Percentiles rank a stretch among this genome's conserved stretches.
Evolutionary conservation across 257 asterid species (phyloP).

Genomic region (Penstemon barbatus): DNA sequence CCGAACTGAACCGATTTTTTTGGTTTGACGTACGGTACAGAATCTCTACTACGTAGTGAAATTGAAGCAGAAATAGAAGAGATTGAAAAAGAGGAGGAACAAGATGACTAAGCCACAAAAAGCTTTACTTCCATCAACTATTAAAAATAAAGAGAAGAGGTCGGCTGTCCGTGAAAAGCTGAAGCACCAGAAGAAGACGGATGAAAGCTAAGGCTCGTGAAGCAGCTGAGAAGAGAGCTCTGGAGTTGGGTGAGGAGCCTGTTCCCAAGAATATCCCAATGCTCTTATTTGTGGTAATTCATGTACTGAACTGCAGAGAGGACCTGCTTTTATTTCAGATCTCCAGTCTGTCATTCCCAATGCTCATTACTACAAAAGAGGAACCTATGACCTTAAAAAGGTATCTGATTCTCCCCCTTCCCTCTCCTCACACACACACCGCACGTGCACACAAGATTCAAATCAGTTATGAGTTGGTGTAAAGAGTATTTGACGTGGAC

Average conservation of each 20-base stretch:
- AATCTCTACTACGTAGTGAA: too few relatives aligned
- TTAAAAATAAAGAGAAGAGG: constrained; percentile 85
- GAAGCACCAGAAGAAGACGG: constrained; percentile 77
- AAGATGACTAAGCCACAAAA: constrained; percentile 37
- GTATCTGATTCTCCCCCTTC: constrained; percentile 27
- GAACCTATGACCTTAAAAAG: constrained; percentile 93
- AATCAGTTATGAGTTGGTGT: constrained; percentile 5
- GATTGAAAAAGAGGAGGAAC: background rate
- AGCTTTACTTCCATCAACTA: constrained; percentile 61
- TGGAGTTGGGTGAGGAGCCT: constrained; percentile 95
- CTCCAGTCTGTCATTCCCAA: constrained; percentile 78
- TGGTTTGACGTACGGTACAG: too few relatives aligned
- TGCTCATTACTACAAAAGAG: constrained; percentile 80
- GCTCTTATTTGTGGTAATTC: too few relatives aligned
- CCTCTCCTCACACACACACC: background rate
- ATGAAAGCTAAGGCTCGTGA: constrained; percentile 69
- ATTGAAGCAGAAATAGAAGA: too few relatives aligned
- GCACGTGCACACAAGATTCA: background rate
- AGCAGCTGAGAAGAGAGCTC: constrained; percentile 73
- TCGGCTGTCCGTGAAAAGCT: constrained; percentile 73
- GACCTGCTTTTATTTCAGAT: constrained; percentile 80
- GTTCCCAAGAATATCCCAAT: constrained; percentile 57
- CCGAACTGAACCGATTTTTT: too few relatives aligned
- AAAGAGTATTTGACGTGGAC: background rate
- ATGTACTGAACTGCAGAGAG: constrained; percentile 59